These are phyloP conservation scores for Geotrichum australiense DNA, from an alignment of 1,139 yeast species.

Conservation along the genomic window DNA sequence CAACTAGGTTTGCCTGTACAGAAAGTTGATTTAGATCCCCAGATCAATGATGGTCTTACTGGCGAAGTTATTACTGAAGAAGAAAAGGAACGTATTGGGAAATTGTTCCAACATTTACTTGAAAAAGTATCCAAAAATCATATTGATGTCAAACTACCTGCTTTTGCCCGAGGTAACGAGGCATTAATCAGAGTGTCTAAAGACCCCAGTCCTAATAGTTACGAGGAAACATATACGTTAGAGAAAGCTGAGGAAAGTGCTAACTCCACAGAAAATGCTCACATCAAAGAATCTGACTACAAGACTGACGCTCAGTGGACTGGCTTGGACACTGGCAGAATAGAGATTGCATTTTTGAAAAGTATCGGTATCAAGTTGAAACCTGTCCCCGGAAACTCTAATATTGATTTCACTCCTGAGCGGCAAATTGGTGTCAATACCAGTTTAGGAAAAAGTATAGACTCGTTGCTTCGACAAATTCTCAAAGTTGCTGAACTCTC, in stretches of 20 bases:
- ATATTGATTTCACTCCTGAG: constrained; percentile 31
- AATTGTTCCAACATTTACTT: constrained; percentile 34
- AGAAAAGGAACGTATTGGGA: constrained; percentile 31
- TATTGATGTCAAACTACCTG: constrained; percentile 31
- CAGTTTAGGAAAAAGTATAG: constrained; percentile 36
- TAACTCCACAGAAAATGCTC: not conserved
- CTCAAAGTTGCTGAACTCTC: constrained; percentile 30
- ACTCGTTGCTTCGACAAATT: constrained; percentile 31
- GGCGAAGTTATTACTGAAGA: constrained; percentile 30
- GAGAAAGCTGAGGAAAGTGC: constrained; percentile 34
- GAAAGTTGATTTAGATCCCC: constrained; percentile 25
- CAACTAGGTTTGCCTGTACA: constrained; percentile 37
- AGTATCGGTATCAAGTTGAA: constrained; percentile 29
- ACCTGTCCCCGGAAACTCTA: constrained; percentile 17
- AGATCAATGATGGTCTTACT: constrained; percentile 30
- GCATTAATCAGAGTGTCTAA: constrained; percentile 33
- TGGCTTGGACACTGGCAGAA: constrained; percentile 22
- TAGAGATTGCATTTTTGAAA: constrained; percentile 27
- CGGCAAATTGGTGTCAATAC: constrained; percentile 34
- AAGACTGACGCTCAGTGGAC: constrained; percentile 4
- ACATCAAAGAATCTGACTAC: constrained; percentile 1
- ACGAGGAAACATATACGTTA: constrained; percentile 29
- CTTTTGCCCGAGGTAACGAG: constrained; percentile 35
- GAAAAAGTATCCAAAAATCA: constrained; percentile 34
- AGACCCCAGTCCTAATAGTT: constrained; percentile 30